Conservation (phyloP, 106 monocot genomes). For the Cymbidium sinense region DNA sequence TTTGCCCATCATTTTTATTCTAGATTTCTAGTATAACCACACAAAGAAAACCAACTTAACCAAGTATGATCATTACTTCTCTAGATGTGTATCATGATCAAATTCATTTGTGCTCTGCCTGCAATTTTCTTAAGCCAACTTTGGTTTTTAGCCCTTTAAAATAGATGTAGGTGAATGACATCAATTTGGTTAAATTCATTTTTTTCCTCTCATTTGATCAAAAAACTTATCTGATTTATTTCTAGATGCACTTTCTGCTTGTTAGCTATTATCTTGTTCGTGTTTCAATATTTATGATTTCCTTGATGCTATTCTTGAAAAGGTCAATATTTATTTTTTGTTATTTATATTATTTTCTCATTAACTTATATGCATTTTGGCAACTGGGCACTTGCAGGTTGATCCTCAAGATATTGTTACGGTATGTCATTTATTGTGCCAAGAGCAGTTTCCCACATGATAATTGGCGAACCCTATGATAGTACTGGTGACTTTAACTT, state of each 20-base stretch:
- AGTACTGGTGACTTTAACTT: background rate
- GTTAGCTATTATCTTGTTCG: background rate
- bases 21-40: background rate
- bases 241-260: background rate
- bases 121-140: background rate
- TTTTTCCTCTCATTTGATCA: background rate
- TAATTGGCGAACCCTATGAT: background rate
- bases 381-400: slow-evolving; percentile 55
- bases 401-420: slow-evolving; percentile 99
- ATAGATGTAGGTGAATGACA: background rate
- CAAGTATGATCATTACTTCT: background rate
- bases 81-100: background rate
- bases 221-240: background rate
- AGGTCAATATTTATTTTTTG: background rate
- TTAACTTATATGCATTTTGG: background rate
- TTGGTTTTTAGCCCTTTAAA: background rate
- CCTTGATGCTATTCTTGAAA: background rate
- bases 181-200: background rate
- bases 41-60: background rate
- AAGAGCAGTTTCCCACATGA: background rate
- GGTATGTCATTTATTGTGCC: slow-evolving; percentile 37
- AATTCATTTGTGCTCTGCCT: background rate
- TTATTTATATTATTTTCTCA: background rate
- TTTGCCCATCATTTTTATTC: background rate
- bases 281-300: background rate